Percentiles rank a stretch among this genome's conserved stretches.
phyloP scores from a whole-genome alignment of 306 rosid genomes.

The Ceratonia siliqua region DNA sequence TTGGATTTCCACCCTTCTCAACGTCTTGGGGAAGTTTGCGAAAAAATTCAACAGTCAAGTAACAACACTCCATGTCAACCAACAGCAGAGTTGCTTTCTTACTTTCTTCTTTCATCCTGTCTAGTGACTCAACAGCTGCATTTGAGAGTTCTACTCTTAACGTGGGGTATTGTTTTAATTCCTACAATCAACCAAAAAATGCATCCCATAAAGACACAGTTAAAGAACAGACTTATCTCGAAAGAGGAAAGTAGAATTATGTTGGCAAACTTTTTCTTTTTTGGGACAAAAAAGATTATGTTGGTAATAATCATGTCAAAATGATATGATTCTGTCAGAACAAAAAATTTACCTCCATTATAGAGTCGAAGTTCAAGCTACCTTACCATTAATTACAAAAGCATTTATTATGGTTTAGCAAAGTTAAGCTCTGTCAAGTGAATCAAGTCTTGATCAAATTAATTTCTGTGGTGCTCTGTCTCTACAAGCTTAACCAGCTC shows the following conservation, averaged over 20 bases:
- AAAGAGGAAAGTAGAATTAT: not conserved
- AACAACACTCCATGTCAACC: constrained; percentile 93
- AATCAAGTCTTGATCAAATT: no score
- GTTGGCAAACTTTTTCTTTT: not conserved
- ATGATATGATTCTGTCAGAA: no score
- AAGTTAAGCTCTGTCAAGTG: no score
- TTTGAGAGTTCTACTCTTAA: constrained; percentile 83
- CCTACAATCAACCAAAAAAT: constrained; percentile 49
- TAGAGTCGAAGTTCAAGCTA: no score
- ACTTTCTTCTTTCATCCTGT: constrained; percentile 90
- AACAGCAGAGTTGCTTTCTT: constrained; percentile 82
- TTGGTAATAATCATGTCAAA: no score
- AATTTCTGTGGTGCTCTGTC: no score
- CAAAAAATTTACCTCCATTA: no score
- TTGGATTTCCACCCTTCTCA: constrained; percentile 98
- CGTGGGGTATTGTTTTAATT: constrained; percentile 87
- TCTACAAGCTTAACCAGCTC: no score
- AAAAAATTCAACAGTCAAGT: constrained; percentile 88
- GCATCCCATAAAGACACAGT: not conserved
- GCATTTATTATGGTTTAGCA: no score
- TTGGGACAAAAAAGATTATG: no score
- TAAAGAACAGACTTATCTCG: not conserved
- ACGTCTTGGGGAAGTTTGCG: constrained; percentile 97
- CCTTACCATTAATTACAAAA: no score
- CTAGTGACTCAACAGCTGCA: constrained; percentile 86